A percentile compares a stretch with the other conserved stretches of the same genome.
Evolutionary conservation across 2,329 filamentous ascomycete genomes (phyloP).

Genomic region (Fusarium odoratissimum): DNA sequence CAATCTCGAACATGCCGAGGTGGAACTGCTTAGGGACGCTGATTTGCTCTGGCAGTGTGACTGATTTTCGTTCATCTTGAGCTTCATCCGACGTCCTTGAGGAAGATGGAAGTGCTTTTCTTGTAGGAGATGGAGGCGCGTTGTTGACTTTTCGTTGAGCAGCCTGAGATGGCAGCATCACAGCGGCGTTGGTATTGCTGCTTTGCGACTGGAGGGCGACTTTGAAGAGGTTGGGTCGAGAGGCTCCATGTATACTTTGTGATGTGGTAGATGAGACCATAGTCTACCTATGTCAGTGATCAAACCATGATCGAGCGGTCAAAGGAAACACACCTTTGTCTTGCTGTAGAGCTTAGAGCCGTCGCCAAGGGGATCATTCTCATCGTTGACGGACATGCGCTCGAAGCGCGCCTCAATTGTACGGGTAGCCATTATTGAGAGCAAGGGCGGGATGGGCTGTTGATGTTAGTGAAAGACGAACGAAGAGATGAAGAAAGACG

Average conservation of each 20-base stretch:
- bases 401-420: slow-evolving; percentile 89
- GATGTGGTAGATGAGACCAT: slow-evolving; percentile 48
- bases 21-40: slow-evolving; percentile 75
- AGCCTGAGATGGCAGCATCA: slow-evolving; percentile 75
- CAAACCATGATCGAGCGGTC: not conserved
- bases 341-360: slow-evolving; percentile 72
- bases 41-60: slow-evolving; percentile 68
- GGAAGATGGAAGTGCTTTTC: slow-evolving; percentile 60
- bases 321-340: slow-evolving; percentile 71
- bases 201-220: slow-evolving; percentile 84
- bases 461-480: slow-evolving; percentile 39
- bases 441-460: slow-evolving; percentile 10
- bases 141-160: slow-evolving; percentile 63
- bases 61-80: slow-evolving; percentile 62
- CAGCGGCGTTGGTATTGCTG: slow-evolving; percentile 71
- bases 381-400: slow-evolving; percentile 88
- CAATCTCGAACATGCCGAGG: slow-evolving; percentile 94
- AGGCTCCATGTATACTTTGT: slow-evolving; percentile 64
- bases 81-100: slow-evolving; percentile 62
- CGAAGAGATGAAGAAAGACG: slow-evolving; percentile 20
- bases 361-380: slow-evolving; percentile 75
- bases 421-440: slow-evolving; percentile 73
- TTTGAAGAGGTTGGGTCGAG: slow-evolving; percentile 86
- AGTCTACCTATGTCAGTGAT: slow-evolving; percentile 55
- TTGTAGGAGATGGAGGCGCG: slow-evolving; percentile 61